Percentiles rank a stretch among this genome's conserved stretches.
These are phyloP conservation scores for Pichia cabralensis DNA, from an alignment of 805 yeast genomes.

Conservation along the genomic window DNA sequence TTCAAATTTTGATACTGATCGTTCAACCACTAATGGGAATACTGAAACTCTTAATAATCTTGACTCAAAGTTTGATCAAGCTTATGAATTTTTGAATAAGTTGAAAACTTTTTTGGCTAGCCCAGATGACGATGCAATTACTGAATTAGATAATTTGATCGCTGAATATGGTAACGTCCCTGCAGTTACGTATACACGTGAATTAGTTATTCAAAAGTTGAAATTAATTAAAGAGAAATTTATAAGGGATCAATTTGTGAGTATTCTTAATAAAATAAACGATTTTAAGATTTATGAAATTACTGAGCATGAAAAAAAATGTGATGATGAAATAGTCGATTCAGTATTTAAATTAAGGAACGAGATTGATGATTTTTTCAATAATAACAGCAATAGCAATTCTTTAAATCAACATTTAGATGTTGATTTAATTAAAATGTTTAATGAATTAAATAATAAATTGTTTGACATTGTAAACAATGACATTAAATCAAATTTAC, in stretches of 20 bases:
- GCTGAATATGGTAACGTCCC: conserved; percentile 7
- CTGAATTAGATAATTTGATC: conserved; percentile 4
- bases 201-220: conserved; percentile 5
- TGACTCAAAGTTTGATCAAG: too few species aligned
- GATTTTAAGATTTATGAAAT: conserved; percentile 8
- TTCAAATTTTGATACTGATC: too few species aligned
- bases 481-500: neutral
- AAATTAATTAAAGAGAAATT: conserved; percentile 3
- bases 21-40: too few species aligned
- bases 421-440: neutral
- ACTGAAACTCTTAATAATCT: too few species aligned
- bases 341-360: neutral
- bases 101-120: neutral
- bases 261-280: neutral
- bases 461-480: neutral
- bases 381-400: too few species aligned
- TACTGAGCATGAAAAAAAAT: neutral
- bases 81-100: neutral
- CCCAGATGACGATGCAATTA: conserved; percentile 1
- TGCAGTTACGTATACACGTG: conserved; percentile 8
- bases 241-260: neutral
- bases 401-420: neutral
- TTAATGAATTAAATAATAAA: neutral
- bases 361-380: conserved; percentile 1
- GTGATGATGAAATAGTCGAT: neutral